phyloP scores from a whole-genome alignment of 2,329 filamentous ascomycete genomes.

The Monascus ruber region DNA sequence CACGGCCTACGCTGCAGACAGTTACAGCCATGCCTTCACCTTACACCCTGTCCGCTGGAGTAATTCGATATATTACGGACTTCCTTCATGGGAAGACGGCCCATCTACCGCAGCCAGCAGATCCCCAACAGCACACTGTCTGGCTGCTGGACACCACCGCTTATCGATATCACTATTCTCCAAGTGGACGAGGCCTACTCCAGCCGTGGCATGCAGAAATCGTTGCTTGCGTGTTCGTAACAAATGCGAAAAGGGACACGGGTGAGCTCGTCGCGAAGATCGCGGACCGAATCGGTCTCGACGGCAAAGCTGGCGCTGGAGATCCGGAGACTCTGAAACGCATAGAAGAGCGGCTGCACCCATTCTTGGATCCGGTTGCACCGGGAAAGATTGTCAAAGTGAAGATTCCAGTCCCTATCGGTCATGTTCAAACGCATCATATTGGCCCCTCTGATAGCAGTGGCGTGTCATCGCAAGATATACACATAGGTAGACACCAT shows the following conservation, averaged over 20 bases:
- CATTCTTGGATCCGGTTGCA: conserved; percentile 67
- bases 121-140: conserved; percentile 56
- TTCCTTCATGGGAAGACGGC: conserved; percentile 35
- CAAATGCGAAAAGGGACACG: conserved; percentile 55
- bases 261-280: conserved; percentile 60
- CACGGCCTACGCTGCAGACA: too few species aligned
- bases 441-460: conserved; percentile 61
- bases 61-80: conserved; percentile 12
- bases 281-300: conserved; percentile 56
- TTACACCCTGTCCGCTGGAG: too few species aligned
- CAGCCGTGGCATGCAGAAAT: conserved; percentile 67
- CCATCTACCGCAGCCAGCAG: conserved; percentile 47
- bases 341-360: conserved; percentile 45
- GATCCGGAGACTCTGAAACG: conserved; percentile 48
- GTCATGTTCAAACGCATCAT: conserved; percentile 32
- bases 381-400: conserved; percentile 59
- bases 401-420: conserved; percentile 44
- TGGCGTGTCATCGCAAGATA: conserved; percentile 57
- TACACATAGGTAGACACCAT: conserved; percentile 39
- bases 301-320: conserved; percentile 38
- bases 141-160: conserved; percentile 91
- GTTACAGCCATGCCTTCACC: too few species aligned
- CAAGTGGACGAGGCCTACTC: conserved; percentile 23
- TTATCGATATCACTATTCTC: conserved; percentile 40
- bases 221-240: conserved; percentile 69